Conservation (phyloP, 805 yeast species). For the Soucietia sequanensis region DNA sequence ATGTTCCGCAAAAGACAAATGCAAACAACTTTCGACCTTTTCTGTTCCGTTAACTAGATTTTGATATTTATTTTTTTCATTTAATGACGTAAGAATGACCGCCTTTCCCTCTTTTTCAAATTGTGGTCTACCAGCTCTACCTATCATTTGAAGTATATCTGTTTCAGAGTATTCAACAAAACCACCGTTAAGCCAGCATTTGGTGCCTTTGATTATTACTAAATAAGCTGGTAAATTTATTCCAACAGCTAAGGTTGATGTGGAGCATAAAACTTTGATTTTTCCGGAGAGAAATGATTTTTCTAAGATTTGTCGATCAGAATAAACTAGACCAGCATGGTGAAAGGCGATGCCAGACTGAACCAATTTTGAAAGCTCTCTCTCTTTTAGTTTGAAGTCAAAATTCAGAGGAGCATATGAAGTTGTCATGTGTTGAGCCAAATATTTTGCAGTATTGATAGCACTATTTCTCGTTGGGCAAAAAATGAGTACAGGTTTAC, state of each 20-base stretch:
- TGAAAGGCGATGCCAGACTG: slow-evolving; percentile 49
- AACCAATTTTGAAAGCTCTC: slow-evolving; percentile 20
- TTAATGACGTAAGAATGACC: slow-evolving; percentile 44
- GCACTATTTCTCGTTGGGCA: slow-evolving; percentile 55
- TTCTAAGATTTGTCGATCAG: slow-evolving; percentile 49
- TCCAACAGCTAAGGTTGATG: slow-evolving; percentile 62
- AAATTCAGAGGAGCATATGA: slow-evolving; percentile 1
- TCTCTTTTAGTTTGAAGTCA: slow-evolving; percentile 16
- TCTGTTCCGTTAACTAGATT: slow-evolving; percentile 41
- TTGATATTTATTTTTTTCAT: slow-evolving; percentile 36
- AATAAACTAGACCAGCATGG: slow-evolving; percentile 54
- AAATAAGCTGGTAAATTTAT: slow-evolving; percentile 61
- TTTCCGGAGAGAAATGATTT: slow-evolving; percentile 40
- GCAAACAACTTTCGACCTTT: slow-evolving; percentile 44
- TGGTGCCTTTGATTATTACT: slow-evolving; percentile 62
- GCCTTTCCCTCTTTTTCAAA: slow-evolving; percentile 52
- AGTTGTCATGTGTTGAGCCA: slow-evolving; percentile 26
- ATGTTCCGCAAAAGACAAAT: slow-evolving; percentile 15
- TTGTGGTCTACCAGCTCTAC: slow-evolving; percentile 64
- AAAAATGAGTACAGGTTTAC: slow-evolving; percentile 48
- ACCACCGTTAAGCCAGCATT: slow-evolving; percentile 51
- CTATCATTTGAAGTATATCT: slow-evolving; percentile 62
- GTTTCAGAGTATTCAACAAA: slow-evolving; percentile 53
- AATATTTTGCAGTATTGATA: slow-evolving; percentile 43
- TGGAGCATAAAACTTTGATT: slow-evolving; percentile 48